Evolutionary conservation across 2,329 filamentous ascomycete species (phyloP), one percentile per base, ranked within the genome.

Genomic region (Alternaria rosae): DNA sequence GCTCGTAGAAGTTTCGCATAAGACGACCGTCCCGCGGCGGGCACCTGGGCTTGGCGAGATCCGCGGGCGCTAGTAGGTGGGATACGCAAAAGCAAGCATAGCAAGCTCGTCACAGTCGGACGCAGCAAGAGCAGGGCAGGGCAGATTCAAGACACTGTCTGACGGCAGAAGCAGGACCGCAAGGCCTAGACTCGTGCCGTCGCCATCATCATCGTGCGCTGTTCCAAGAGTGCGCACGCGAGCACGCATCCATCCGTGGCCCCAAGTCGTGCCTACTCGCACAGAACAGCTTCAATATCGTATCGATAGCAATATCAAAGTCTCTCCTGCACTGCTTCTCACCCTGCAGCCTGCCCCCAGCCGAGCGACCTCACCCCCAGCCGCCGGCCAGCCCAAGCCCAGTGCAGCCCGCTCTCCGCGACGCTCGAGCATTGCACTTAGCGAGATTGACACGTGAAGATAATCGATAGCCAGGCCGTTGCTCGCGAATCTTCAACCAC

Each of bases 391-490:
- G 51, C 41, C 57, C 15, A 38, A 47, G 48, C 58, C n/a, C 47
- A 35, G 47, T 51, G 54, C 38, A 59, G 41, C 42, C 41, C 52
- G 51, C 48, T 38, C 43, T 52, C 57, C 51, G 52, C 61, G 42
- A 59, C 50, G 60, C 60, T 56, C 57, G 45, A 55, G 57, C 57
- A 26, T 44, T 12, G 13, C 28, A 23, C 15, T 53, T 53, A 43
- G 59, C 59, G 59, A 61, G 51, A 53, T 70, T 71, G 64, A 68
- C 76, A 78, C 75, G 76, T 78, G 76, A 76, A 77, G 69, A 77
- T 70, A 73, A 65, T 60, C 55, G 50, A 51, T 60, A 60, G 44
- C 53, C 57, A 50, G 23, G 53, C 35, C 44, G 17, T 60, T 57
- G 54, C 62, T 62, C 60, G 41, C 60, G 30, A 45, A 54, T 61